These are phyloP conservation scores for Pleurozium schreberi DNA, from an alignment of 225 moss, liverwort and hornwort genomes.

Conservation along the genomic window DNA sequence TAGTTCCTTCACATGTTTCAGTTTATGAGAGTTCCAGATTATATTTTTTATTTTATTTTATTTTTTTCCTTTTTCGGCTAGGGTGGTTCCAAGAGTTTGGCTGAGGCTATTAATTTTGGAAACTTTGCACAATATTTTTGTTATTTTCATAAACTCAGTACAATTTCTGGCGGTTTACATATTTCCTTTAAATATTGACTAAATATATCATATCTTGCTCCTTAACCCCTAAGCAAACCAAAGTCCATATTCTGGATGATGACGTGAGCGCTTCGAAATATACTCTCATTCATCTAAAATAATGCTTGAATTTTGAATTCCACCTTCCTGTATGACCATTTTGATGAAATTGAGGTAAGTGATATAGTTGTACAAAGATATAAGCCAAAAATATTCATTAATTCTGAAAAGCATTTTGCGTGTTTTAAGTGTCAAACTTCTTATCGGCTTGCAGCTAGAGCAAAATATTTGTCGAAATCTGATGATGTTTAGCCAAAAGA, in stretches of 20 bases:
- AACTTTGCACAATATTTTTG: not conserved
- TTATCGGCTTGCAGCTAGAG: not conserved
- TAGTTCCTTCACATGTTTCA: not conserved
- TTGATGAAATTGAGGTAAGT: not conserved
- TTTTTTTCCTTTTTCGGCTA: not conserved
- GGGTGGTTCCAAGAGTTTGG: not conserved
- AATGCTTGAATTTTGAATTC: not conserved
- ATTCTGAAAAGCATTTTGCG: not conserved
- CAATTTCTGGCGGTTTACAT: not conserved
- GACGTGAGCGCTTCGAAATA: not conserved
- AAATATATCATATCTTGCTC: not conserved
- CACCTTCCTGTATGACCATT: not conserved
- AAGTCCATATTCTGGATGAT: not conserved
- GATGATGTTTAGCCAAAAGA: not conserved
- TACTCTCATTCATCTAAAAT: not conserved
- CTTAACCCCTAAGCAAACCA: not conserved
- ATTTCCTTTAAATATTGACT: not conserved
- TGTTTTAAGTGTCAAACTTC: not conserved
- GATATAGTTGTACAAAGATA: not conserved
- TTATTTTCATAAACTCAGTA: not conserved
- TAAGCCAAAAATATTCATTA: not conserved
- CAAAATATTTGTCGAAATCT: not conserved
- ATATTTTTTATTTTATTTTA: not conserved
- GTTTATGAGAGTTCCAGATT: not conserved
- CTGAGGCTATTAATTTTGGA: not conserved